phyloP scores from a whole-genome alignment of 2,329 filamentous ascomycete species.

The Ascochyta clinopodiicola region DNA sequence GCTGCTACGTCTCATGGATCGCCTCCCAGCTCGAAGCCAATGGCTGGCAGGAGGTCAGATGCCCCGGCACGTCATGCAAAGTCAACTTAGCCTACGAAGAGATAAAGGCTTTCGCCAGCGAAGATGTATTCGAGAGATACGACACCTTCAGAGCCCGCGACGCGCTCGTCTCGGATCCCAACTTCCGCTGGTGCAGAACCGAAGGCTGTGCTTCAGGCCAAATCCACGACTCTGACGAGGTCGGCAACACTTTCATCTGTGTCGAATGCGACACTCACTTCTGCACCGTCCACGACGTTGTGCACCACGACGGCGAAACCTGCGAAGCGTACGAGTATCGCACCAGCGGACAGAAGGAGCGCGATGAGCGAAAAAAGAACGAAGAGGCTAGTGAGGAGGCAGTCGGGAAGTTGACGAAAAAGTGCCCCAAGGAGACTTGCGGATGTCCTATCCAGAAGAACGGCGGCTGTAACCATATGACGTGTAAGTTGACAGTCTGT shows the following conservation, averaged over 20 bases:
- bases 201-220: conserved; percentile 60
- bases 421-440: conserved; percentile 47
- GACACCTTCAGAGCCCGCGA: conserved; percentile 55
- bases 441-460: conserved; percentile 51
- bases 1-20: conserved; percentile 50
- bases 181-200: conserved; percentile 63
- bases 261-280: conserved; percentile 44
- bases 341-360: conserved; percentile 29
- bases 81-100: conserved; percentile 54
- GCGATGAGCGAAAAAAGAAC: conserved; percentile 34
- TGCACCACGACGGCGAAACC: conserved; percentile 52
- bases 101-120: conserved; percentile 43
- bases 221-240: conserved; percentile 56
- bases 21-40: conserved; percentile 45
- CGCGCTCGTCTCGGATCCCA: conserved; percentile 52
- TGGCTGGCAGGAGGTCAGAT: conserved; percentile 57
- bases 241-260: conserved; percentile 55
- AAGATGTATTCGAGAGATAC: conserved; percentile 29
- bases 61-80: conserved; percentile 57
- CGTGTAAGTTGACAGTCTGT: conserved; percentile 31
- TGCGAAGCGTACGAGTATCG: conserved; percentile 50
- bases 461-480: conserved; percentile 53
- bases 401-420: conserved; percentile 45
- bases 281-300: conserved; percentile 46
- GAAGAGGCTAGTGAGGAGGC: conserved; percentile 32